phyloP scores from a whole-genome alignment of 2,329 filamentous ascomycete genomes.

The Aspergillus niger region DNA sequence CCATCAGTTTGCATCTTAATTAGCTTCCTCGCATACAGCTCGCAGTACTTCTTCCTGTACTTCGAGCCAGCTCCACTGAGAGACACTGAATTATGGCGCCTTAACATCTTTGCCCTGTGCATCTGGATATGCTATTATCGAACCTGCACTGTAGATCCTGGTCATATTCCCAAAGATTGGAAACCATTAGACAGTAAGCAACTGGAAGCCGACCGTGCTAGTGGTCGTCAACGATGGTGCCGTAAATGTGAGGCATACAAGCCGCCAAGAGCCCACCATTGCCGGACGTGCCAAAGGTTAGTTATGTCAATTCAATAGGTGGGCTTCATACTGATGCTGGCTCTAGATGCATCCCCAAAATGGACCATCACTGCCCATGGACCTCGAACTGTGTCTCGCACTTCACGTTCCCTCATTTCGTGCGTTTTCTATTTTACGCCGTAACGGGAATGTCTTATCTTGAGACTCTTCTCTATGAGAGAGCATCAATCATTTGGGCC shows the following conservation, averaged over 20 bases:
- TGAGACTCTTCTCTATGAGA: constrained; percentile 56
- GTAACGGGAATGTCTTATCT: constrained; percentile 60
- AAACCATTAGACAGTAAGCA: constrained; percentile 22
- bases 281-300: constrained; percentile 63
- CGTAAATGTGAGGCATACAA: constrained; percentile 63
- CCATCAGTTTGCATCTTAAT: constrained; percentile 59
- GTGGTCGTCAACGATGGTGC: constrained; percentile 56
- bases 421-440: constrained; percentile 64
- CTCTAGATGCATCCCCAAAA: constrained; percentile 62
- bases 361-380: constrained; percentile 70
- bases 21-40: constrained; percentile 60
- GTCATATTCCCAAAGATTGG: constrained; percentile 53
- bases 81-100: constrained; percentile 51
- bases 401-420: constrained; percentile 65
- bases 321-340: constrained; percentile 13
- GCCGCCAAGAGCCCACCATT: constrained; percentile 66
- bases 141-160: constrained; percentile 62
- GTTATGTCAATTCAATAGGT: constrained; percentile 2
- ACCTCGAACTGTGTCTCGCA: constrained; percentile 67
- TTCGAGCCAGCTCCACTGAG: constrained; percentile 58
- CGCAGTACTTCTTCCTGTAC: constrained; percentile 59
- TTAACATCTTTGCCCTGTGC: constrained; percentile 57
- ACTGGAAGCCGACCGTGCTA: constrained; percentile 22
- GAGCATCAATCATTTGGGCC: constrained; percentile 56
- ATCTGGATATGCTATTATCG: constrained; percentile 62